A percentile compares a stretch with the other conserved stretches of the same genome.
These are phyloP conservation scores for Puccinia hordei DNA, from an alignment of 1,284 basidiomycete genomes.

Conservation along the genomic window DNA sequence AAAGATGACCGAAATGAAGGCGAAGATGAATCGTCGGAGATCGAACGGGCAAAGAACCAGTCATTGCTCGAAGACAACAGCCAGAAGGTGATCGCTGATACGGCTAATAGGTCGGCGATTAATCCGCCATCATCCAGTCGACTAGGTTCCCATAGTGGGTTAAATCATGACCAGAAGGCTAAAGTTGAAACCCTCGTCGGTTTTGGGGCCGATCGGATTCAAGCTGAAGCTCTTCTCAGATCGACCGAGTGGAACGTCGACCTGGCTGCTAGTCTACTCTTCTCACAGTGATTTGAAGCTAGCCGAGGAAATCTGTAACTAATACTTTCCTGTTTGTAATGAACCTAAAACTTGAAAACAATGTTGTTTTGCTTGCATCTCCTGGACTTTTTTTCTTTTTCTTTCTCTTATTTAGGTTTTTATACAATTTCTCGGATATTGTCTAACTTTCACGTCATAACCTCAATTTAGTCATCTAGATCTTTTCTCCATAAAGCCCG, in stretches of 20 bases:
- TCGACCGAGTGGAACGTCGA: constrained; percentile 84
- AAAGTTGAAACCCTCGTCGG: constrained; percentile 64
- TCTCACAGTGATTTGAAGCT: constrained; percentile 61
- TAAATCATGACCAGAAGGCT: constrained; percentile 56
- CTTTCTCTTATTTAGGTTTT: no score
- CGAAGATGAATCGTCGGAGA: constrained; percentile 25
- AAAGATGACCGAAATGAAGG: constrained; percentile 60
- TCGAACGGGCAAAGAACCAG: constrained; percentile 20
- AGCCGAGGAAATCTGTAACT: no score
- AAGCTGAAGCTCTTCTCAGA: constrained; percentile 74
- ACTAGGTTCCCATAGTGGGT: constrained; percentile 16
- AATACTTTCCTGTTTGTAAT: no score
- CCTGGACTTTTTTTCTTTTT: no score
- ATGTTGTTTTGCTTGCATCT: no score
- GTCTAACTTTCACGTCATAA: no score
- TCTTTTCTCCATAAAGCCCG: no score
- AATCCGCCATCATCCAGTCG: not conserved
- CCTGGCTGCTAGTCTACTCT: constrained; percentile 81
- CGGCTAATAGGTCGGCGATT: constrained; percentile 42
- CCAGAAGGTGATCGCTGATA: constrained; percentile 36
- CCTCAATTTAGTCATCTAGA: no score
- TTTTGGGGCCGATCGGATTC: constrained; percentile 73
- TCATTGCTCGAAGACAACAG: constrained; percentile 41
- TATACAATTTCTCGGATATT: no score
- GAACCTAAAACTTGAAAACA: no score